Evolutionary conservation across 495 filamentous ascomycete species (phyloP).

Genomic region (Diplogelasinospora grovesii): DNA sequence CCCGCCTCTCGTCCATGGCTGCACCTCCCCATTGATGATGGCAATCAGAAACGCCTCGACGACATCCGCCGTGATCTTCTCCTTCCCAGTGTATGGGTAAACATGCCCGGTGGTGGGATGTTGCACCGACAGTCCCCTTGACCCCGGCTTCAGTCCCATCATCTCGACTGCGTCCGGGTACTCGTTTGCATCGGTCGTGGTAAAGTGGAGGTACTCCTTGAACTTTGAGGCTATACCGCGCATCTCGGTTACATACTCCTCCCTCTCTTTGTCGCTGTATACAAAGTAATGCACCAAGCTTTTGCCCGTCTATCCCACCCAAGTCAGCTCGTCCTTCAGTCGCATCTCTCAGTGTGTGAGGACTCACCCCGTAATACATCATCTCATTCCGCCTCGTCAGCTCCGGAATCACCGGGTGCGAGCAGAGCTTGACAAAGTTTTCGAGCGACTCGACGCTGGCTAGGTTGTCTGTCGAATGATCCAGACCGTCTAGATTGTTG

Average conservation of each 20-base stretch:
- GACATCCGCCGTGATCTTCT: constrained; percentile 23
- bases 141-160: constrained; percentile 26
- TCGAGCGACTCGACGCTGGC: constrained; percentile 25
- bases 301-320: constrained; percentile 32
- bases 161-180: constrained; percentile 38
- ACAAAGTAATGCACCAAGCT: constrained; percentile 42
- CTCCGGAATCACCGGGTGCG: constrained; percentile 34
- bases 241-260: constrained; percentile 26
- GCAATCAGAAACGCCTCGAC: constrained; percentile 39
- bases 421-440: constrained; percentile 29
- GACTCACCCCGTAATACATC: constrained; percentile 31
- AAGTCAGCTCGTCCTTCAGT: too few relatives aligned
- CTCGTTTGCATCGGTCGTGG: constrained; percentile 39
- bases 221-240: constrained; percentile 42
- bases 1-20: constrained; percentile 25
- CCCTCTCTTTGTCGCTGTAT: constrained; percentile 15
- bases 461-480: constrained; percentile 26
- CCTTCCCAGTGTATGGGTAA: constrained; percentile 28
- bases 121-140: constrained; percentile 33
- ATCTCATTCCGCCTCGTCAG: constrained; percentile 40
- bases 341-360: too few relatives aligned
- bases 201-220: constrained; percentile 40
- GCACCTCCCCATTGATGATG: constrained; percentile 35
- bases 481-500: constrained; percentile 34
- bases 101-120: constrained; percentile 37